Percentiles rank a stretch among this genome's conserved stretches.
Conservation (phyloP, 2,329 filamentous ascomycete species). For the Rhinocladiella similis region DNA sequence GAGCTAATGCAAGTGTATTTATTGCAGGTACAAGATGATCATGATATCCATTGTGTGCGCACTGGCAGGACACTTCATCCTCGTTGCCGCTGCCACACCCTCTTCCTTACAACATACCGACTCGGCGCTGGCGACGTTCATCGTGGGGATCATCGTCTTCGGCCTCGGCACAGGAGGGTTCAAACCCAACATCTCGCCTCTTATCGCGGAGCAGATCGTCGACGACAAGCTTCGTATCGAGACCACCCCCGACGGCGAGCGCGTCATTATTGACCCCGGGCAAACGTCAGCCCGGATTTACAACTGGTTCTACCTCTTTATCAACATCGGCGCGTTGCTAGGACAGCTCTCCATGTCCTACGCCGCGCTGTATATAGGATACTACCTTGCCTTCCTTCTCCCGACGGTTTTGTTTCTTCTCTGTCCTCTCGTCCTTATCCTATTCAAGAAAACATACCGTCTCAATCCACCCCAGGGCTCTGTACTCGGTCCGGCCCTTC, state of each 20-base stretch:
- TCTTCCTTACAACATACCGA: slow-evolving; percentile 29
- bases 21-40: slow-evolving; percentile 37
- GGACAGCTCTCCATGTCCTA: slow-evolving; percentile 70
- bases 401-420: slow-evolving; percentile 65
- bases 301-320: slow-evolving; percentile 70
- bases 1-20: too few species aligned
- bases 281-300: slow-evolving; percentile 69
- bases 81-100: slow-evolving; percentile 32
- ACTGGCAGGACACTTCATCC: slow-evolving; percentile 37
- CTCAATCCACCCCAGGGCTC: slow-evolving; percentile 69
- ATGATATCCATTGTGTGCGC: slow-evolving; percentile 33
- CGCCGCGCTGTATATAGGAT: slow-evolving; percentile 73
- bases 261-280: slow-evolving; percentile 69
- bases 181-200: slow-evolving; percentile 74
- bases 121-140: slow-evolving; percentile 30
- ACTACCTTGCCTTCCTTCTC: slow-evolving; percentile 70
- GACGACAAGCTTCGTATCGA: slow-evolving; percentile 60
- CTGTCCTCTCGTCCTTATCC: slow-evolving; percentile 61
- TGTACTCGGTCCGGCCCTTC: slow-evolving; percentile 66
- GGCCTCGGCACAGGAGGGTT: slow-evolving; percentile 64
- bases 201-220: slow-evolving; percentile 70
- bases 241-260: slow-evolving; percentile 59
- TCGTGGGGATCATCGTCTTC: slow-evolving; percentile 37
- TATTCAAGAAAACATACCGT: slow-evolving; percentile 63
- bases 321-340: slow-evolving; percentile 65